Evolutionary conservation across 257 asterid genomes (phyloP).

Genomic region (Solanum habrochaites): DNA sequence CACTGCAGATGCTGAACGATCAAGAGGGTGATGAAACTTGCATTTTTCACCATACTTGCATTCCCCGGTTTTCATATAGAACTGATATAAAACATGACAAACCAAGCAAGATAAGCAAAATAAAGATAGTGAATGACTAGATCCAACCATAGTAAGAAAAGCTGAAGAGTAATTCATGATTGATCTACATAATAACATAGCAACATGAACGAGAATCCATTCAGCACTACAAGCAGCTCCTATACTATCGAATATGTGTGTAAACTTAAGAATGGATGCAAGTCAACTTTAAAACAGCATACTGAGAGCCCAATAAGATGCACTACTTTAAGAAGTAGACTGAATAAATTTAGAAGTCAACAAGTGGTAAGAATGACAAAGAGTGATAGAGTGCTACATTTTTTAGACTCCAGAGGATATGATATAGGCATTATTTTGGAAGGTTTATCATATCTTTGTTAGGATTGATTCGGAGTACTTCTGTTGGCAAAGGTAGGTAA

Average conservation of each 20-base stretch:
- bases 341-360: neutral
- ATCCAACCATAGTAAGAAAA: neutral
- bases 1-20: constrained; percentile 39
- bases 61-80: constrained; percentile 86
- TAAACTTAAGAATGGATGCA: neutral
- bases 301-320: neutral
- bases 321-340: neutral
- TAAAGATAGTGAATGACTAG: neutral
- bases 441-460: neutral
- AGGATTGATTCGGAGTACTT: neutral
- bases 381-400: neutral
- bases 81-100: constrained; percentile 28
- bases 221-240: neutral
- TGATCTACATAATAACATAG: neutral
- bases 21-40: constrained; percentile 86
- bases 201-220: neutral
- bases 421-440: neutral
- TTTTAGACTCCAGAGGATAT: neutral
- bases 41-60: constrained; percentile 81
- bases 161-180: neutral
- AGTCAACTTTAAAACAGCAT: neutral
- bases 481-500: neutral
- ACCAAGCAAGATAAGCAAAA: neutral
- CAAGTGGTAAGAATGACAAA: neutral
- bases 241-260: neutral